phyloP scores from a whole-genome alignment of 2,329 filamentous ascomycete genomes.

The Davidsoniella virescens region DNA sequence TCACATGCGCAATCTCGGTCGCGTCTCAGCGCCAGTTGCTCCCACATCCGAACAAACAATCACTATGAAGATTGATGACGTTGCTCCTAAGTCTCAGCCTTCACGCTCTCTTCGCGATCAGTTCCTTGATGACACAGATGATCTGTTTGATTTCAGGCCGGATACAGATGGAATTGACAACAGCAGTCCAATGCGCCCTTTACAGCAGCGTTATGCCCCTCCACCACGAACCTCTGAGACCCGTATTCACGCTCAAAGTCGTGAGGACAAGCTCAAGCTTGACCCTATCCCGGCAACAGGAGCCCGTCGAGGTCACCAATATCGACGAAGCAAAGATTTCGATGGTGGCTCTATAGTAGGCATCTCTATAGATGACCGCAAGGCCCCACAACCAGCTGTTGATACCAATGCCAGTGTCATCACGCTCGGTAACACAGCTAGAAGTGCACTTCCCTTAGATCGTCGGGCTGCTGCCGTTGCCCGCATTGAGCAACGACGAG shows the following conservation, averaged over 20 bases:
- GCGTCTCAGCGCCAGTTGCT: neutral
- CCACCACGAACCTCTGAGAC: neutral
- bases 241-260: neutral
- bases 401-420: constrained; percentile 20
- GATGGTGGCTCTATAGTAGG: neutral
- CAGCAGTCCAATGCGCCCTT: constrained; percentile 5
- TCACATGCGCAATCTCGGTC: neutral
- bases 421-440: constrained; percentile 24
- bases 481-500: constrained; percentile 35
- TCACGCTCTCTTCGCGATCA: constrained; percentile 22
- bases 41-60: neutral
- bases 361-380: neutral
- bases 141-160: constrained; percentile 6
- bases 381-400: neutral
- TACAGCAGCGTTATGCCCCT: neutral
- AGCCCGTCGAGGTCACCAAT: neutral
- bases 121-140: constrained; percentile 20
- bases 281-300: neutral
- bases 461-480: constrained; percentile 38
- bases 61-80: neutral
- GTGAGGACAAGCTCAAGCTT: neutral
- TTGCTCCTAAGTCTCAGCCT: constrained; percentile 1
- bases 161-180: constrained; percentile 6
- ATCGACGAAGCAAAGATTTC: neutral
- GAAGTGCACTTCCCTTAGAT: constrained; percentile 30